These are phyloP conservation scores for Geranium brycei DNA, from an alignment of 345 rosid species.

Conservation along the genomic window DNA sequence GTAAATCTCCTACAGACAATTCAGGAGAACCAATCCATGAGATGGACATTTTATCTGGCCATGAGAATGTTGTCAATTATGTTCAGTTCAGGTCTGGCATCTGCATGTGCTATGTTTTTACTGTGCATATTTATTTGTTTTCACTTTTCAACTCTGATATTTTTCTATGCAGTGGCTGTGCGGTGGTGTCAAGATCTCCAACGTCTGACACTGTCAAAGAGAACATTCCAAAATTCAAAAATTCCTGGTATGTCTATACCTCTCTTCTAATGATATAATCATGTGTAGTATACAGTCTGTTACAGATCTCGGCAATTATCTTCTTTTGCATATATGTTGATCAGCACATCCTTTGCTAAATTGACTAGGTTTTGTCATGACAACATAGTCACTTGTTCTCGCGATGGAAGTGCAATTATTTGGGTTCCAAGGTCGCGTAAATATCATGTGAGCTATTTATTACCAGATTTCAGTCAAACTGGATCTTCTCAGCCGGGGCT, in stretches of 20 bases:
- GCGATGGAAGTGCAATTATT: conserved; percentile 99
- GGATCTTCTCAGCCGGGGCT: conserved; percentile 1
- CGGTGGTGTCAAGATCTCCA: conserved; percentile 67
- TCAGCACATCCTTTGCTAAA: conserved; percentile 7
- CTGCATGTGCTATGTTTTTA: background rate
- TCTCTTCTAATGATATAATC: background rate
- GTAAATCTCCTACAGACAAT: conserved; percentile 47
- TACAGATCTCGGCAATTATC: background rate
- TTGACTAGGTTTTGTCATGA: conserved; percentile 77
- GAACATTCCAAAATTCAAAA: conserved; percentile 71
- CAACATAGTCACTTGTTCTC: conserved; percentile 95
- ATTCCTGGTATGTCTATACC: conserved; percentile 53
- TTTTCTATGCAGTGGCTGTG: conserved; percentile 70
- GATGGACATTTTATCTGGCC: conserved; percentile 82
- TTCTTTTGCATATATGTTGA: background rate
- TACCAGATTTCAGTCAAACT: conserved; percentile 2
- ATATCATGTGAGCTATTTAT: conserved; percentile 50
- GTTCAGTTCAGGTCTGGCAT: conserved; percentile 71
- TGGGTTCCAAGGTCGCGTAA: conserved; percentile 90
- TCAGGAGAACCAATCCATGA: conserved; percentile 76
- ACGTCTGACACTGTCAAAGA: conserved; percentile 61
- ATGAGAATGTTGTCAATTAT: conserved; percentile 94
- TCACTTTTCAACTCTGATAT: conserved; percentile 7
- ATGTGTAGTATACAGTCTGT: background rate
- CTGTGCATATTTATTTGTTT: conserved; percentile 10